Evolutionary conservation across 2,329 filamentous ascomycete species (phyloP).

Genomic region (Bisporella sp.): DNA sequence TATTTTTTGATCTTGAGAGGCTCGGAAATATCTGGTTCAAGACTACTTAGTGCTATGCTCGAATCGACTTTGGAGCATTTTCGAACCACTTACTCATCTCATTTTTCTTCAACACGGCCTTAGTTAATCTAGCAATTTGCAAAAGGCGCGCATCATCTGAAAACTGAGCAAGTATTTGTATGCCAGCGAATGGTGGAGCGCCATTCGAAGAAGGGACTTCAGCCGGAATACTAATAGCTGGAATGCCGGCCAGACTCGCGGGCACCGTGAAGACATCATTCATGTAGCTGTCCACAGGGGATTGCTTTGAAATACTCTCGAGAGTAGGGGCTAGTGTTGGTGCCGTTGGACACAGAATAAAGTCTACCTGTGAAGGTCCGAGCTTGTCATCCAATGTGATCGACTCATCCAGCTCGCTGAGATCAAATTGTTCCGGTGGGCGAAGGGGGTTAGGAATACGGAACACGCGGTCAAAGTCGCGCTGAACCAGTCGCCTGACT

Average conservation of each 20-base stretch:
- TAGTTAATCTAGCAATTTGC: conserved; percentile 1
- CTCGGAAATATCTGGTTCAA: no score
- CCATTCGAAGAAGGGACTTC: conserved; percentile 19
- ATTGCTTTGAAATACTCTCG: conserved; percentile 46
- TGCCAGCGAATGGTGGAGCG: conserved; percentile 43
- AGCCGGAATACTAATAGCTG: conserved; percentile 77
- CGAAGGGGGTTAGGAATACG: conserved; percentile 60
- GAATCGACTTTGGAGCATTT: no score
- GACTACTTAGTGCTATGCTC: no score
- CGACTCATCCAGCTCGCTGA: conserved; percentile 53
- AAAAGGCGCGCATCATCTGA: conserved; percentile 66
- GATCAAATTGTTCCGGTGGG: conserved; percentile 44
- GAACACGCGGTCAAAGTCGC: conserved; percentile 82
- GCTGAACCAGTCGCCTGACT: conserved; percentile 73
- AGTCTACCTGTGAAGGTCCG: conserved; percentile 64
- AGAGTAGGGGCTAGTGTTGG: conserved; percentile 67
- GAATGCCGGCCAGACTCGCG: conserved; percentile 84
- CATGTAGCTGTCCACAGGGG: conserved; percentile 69
- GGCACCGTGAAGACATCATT: conserved; percentile 97
- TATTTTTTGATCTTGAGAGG: no score
- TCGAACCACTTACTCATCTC: no score
- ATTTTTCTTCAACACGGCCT: no score
- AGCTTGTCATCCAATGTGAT: conserved; percentile 44
- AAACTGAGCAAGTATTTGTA: conserved; percentile 77
- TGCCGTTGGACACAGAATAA: conserved; percentile 81